Evolutionary conservation across 768 basidiomycete species (phyloP), one percentile per base, ranked within the genome.

Genomic region (Daedalea quercina): DNA sequence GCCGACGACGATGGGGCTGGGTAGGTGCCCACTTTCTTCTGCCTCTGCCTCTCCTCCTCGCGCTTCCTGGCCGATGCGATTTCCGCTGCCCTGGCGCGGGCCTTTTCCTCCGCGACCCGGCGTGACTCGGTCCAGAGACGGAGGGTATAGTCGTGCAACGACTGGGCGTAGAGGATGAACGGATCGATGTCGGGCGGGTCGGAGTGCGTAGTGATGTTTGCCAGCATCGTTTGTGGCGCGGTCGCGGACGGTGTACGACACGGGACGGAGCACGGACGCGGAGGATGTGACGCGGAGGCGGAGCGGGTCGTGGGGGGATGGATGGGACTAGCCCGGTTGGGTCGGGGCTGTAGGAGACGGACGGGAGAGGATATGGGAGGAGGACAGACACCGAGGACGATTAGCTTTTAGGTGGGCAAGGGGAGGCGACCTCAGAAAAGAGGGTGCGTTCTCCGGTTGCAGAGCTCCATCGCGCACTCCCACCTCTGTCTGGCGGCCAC

Each of bases 61-160:
- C 51, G 52, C 50, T 44, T 55, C 35, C 55, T 59, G 28, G 24
- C 54, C 19, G 49, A 48, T 19, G 46, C 51, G 31, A 54, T 33
- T 2, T 50, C 46, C 15, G 57, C 57, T 12, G 55, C 50, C 41
- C 60, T 60, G 15, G 54, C 43, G 17, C 61, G 62, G 15, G 59
- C 58, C 49, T 63, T 61, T 56, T 83, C 79, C 61, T 84, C 84
- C 35, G 76, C 78, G 52, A 73, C 63, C 59, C 76, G 76, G 60
- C 82, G 73, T 4, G 83, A 82, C 62, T 86, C 81, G 47, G 79
- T 78, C 84, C 85, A 86, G 47, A 84, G 73, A 40, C 65, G 73
- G 47, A 85, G 74, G 25, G 85, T 87, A 55, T 85, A 86, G 52
- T 83, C 74, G 63, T 85, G 81, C 31, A 87, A 68, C 42, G 82